phyloP scores from a whole-genome alignment of 768 basidiomycete genomes.

The Coprinopsis strossmayeri region DNA sequence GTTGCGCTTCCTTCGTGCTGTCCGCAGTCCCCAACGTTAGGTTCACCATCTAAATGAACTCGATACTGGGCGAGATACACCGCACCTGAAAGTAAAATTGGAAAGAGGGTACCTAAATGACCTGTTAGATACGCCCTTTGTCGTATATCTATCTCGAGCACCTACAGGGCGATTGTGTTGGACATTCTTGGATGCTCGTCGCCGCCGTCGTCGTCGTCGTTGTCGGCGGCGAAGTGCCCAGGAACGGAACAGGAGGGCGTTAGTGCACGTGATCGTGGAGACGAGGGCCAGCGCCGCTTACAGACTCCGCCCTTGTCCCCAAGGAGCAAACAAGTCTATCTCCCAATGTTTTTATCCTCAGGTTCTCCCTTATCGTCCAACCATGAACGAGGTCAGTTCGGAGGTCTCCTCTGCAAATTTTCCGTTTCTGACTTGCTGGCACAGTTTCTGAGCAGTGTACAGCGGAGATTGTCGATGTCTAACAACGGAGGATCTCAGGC shows the following conservation, averaged over 20 bases:
- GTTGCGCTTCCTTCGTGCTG: slow-evolving; percentile 94
- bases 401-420: neutral
- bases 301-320: too few relatives aligned
- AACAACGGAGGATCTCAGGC: neutral
- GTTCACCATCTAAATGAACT: neutral
- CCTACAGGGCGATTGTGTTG: slow-evolving; percentile 47
- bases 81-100: slow-evolving; percentile 87
- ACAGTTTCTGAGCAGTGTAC: neutral
- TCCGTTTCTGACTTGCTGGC: neutral
- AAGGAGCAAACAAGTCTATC: too few relatives aligned
- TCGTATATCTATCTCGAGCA: too few relatives aligned
- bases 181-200: slow-evolving; percentile 42
- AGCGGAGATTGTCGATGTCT: neutral
- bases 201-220: slow-evolving; percentile 26
- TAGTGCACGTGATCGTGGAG: too few relatives aligned
- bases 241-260: too few relatives aligned
- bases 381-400: neutral
- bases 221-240: too few relatives aligned
- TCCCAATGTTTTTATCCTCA: too few relatives aligned
- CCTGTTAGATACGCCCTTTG: neutral
- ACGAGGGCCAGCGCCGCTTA: too few relatives aligned
- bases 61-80: too few relatives aligned
- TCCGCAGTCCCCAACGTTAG: neutral
- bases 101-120: slow-evolving; percentile 68
- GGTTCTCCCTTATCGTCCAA: neutral